Evolutionary conservation across 176 grass and related monocot genomes (phyloP), one percentile per base, ranked within the genome.

Genomic region (Lolium perenne): DNA sequence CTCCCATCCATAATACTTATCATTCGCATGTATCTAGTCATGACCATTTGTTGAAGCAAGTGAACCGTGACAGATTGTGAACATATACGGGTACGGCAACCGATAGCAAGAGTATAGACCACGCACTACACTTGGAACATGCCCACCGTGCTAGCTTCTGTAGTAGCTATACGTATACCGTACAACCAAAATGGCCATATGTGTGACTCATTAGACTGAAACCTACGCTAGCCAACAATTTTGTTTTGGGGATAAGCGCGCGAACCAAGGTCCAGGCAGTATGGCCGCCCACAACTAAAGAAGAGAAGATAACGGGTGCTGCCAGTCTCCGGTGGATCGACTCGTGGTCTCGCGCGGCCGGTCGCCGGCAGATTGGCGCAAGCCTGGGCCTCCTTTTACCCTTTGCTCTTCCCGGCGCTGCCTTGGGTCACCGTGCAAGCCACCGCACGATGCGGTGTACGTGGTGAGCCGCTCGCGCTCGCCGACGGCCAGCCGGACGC

Each of bases 231-330:
- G 32, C 32, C 32, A 35, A 35, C 32, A 35, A 35, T 35, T 35
- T 35, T 35, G 32, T 35, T 35, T 35, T 35, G 32, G 32, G 32
- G 32, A 35, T 35, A 35, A 73, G 20, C 70, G 41, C 38, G 10
- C 45, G 10, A 26, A 1, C 4, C n/a, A 1, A 11, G 49, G 55
- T 23, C 69, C 1, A 17, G 4, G 4, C 23, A 26, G 45, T 22
- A 56, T 29, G 35, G 51, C 15, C 56, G 59, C 71, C 13, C 17
- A 21, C 62, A 38, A 4, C 41, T 1, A 17, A 61, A 26, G 47
- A 71, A 62, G 14, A 22, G 26, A 65, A 22, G 69, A 7, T 83
- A 15, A n/a, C 86, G 63, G 41, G 80, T 73, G 48, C 86, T 7
- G 32, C 2, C 41, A 5, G 26, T 8, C 71, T 48, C 43, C 45